Base-by-base conservation (phyloP, 345 rosid species). In the Sisymbrium altissimum region DNA sequence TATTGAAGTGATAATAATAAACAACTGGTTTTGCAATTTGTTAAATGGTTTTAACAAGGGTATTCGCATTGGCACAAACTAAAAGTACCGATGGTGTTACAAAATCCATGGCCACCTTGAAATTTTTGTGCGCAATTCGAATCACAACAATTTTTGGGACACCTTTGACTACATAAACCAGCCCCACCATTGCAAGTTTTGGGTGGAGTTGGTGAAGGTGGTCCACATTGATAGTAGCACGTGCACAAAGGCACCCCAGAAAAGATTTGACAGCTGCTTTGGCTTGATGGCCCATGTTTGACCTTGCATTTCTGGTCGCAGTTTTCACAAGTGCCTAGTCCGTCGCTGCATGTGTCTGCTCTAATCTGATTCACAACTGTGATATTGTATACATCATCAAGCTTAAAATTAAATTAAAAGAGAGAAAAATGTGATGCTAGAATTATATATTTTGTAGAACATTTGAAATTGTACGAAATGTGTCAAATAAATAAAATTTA, bases 41-140 rank as follows among this genome's bases (percentile, higher is more conserved):
- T 35, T 13, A 58, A 59, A 18, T 39, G 63, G 0, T 1, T 60
- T n/a, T 56, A 76, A 15, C 80, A 76, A 38, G 76, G 60, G 8
- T 76, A 76, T 10, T 54, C 9, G 3, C 80, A 77, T 77, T 71
- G 80, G 49, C 77, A 77, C 21, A 77, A 57, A 49, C 14, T 39
- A 55, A 0, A 0, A 8, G 8, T 39, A 29, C 68, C 80, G 49
- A 77, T 35, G 14, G 29, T 11, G 7, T 6, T 8, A 58, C 80
- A 77, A 71, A 6, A 36, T 19, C 80, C 80, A 38, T n/a, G 54
- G 8, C 77, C 80, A 65, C 36, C 52, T 1, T 0, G 0, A 56
- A 9, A 71, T 8, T 64, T 71, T 25, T 46, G 10, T 48, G 62
- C 66, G 4, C 80, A 77, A 0, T 19, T 65, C 23, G 2, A 1